phyloP scores from a whole-genome alignment of 2,329 filamentous ascomycete species.

The Ampelomyces quisqualis region DNA sequence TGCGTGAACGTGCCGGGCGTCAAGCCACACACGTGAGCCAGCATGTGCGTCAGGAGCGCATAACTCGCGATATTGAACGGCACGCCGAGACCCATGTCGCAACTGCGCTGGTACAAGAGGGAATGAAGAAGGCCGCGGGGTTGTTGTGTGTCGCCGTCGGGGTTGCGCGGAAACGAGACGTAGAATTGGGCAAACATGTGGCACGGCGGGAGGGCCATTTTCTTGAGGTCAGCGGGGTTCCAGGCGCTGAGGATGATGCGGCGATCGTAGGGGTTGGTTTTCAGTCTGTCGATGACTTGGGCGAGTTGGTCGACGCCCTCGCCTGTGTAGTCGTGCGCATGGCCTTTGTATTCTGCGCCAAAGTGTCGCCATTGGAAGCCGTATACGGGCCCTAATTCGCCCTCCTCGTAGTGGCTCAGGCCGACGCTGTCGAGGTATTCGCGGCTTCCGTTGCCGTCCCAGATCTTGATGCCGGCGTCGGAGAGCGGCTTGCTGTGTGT shows the following conservation, averaged over 20 bases:
- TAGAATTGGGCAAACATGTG: conserved; percentile 99
- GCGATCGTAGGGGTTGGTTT: conserved; percentile 80
- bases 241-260: conserved; percentile 89
- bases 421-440: conserved; percentile 86
- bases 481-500: conserved; percentile 78
- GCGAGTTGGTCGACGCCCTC: conserved; percentile 92
- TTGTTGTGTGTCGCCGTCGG: conserved; percentile 32
- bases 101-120: conserved; percentile 88
- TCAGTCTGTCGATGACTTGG: conserved; percentile 84
- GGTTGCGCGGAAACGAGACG: conserved; percentile 66
- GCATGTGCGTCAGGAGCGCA: conserved; percentile 90
- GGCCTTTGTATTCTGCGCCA: conserved; percentile 75
- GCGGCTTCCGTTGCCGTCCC: conserved; percentile 94
- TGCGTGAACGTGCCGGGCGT: conserved; percentile 86
- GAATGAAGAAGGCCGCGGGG: conserved; percentile 74
- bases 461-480: conserved; percentile 86
- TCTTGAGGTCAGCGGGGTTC: conserved; percentile 83
- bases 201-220: conserved; percentile 91
- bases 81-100: conserved; percentile 95
- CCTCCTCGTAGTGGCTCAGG: conserved; percentile 75
- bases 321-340: conserved; percentile 75
- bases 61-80: conserved; percentile 98
- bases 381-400: conserved; percentile 93
- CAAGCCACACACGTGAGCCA: conserved; percentile 82
- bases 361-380: conserved; percentile 99